These are phyloP conservation scores for Suhomyces bokatorum DNA, from an alignment of 1,139 yeast species.

Conservation along the genomic window DNA sequence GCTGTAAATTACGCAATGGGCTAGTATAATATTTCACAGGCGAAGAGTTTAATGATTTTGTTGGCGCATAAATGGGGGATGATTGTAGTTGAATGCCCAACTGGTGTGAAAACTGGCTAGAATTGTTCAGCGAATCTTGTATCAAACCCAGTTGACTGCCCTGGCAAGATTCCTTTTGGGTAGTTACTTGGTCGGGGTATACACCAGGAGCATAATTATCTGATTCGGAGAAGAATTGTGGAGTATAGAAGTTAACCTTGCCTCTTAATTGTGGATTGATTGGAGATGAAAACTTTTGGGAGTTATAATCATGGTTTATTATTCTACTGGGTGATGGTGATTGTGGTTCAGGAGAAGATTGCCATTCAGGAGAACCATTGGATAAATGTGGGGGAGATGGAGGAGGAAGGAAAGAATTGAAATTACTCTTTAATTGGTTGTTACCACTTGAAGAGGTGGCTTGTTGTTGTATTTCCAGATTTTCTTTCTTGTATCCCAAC, in stretches of 20 bases:
- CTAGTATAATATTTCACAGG: conserved; percentile 33
- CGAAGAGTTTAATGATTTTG: conserved; percentile 27
- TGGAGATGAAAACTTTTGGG: conserved; percentile 29
- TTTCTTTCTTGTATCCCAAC: conserved; percentile 16
- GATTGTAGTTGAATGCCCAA: conserved; percentile 20
- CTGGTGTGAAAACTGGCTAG: conserved; percentile 9
- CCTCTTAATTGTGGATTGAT: conserved; percentile 24
- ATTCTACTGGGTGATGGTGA: conserved; percentile 30
- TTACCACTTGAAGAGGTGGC: conserved; percentile 2
- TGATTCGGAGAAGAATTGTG: conserved; percentile 42
- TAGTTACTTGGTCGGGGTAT: conserved; percentile 12
- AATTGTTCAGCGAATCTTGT: conserved; percentile 6
- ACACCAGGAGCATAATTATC: conserved; percentile 4
- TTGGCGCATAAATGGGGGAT: conserved; percentile 29
- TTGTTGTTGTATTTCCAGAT: conserved; percentile 5
- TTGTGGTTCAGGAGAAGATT: conserved; percentile 45
- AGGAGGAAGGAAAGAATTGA: conserved; percentile 39
- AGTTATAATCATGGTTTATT: conserved; percentile 8
- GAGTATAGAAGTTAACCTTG: conserved; percentile 34
- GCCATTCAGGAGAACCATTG: conserved; percentile 40
- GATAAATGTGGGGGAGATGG: conserved; percentile 45
- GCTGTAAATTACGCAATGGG: conserved; percentile 28
- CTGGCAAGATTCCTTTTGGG: conserved; percentile 9
- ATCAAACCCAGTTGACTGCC: background rate
- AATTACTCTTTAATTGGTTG: conserved; percentile 16